These are phyloP conservation scores for Tricholoma furcatifolium DNA, from an alignment of 768 basidiomycete species.

Conservation along the genomic window DNA sequence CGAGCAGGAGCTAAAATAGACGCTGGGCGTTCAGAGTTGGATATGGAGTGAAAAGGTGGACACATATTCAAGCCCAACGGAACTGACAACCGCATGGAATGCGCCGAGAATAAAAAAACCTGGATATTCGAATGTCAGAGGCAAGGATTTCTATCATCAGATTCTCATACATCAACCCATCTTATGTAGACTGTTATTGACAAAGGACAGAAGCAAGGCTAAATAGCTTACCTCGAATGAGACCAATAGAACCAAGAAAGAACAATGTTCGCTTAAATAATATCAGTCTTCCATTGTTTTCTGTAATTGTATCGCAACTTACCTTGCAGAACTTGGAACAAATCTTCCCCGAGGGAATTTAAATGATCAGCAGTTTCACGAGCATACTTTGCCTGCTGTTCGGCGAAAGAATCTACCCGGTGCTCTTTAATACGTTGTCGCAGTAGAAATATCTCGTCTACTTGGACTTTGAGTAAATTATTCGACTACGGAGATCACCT, in stretches of 20 bases:
- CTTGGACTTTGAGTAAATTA: not conserved
- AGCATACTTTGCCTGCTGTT: conserved; percentile 58
- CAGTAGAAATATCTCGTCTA: conserved; percentile 57
- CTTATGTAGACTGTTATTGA: conserved; percentile 30
- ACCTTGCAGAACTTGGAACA: conserved; percentile 67
- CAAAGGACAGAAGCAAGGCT: not conserved
- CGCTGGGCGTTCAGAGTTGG: conserved; percentile 53
- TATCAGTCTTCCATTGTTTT: not conserved
- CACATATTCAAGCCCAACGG: conserved; percentile 72
- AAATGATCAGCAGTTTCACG: conserved; percentile 47
- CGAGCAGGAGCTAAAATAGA: conserved; percentile 60
- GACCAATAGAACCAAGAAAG: conserved; percentile 75
- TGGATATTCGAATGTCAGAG: conserved; percentile 23
- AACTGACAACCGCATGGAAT: conserved; percentile 54
- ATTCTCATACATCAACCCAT: conserved; percentile 65
- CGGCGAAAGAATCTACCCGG: conserved; percentile 60
- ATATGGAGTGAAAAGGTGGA: conserved; percentile 63
- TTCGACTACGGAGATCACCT: not conserved
- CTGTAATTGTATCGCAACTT: conserved; percentile 4
- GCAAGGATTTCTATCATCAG: not conserved
- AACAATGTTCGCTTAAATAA: conserved; percentile 52
- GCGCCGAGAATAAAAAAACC: conserved; percentile 61
- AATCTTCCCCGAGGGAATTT: conserved; percentile 49
- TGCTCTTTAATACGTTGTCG: conserved; percentile 42
- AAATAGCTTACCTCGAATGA: conserved; percentile 56